phyloP scores from a whole-genome alignment of 2,329 filamentous ascomycete species.

The Fusarium mexicanum region DNA sequence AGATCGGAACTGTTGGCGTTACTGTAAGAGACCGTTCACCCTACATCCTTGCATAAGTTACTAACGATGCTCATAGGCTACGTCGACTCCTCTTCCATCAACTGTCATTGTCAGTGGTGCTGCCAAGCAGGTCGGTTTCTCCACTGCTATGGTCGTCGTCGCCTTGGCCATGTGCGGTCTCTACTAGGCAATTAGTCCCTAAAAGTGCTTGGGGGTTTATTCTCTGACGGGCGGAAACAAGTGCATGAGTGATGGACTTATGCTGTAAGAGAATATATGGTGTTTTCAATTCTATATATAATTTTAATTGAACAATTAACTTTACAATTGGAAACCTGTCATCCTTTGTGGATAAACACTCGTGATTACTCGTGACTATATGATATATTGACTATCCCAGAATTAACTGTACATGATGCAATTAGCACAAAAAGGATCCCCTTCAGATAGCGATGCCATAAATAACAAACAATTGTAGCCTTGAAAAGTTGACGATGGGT shows the following conservation, averaged over 20 bases:
- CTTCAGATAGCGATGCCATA: no score
- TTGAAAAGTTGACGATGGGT: no score
- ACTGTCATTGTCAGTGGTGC: constrained; percentile 9
- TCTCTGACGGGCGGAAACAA: fast-evolving
- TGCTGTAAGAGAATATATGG: not conserved
- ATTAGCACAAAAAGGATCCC: no score
- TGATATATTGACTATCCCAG: no score
- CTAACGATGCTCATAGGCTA: not conserved
- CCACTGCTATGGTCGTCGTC: not conserved
- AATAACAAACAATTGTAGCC: no score
- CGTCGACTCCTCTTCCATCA: constrained; percentile 11
- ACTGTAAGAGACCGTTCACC: constrained; percentile 1
- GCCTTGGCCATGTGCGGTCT: constrained; percentile 3
- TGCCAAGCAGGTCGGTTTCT: constrained; percentile 15
- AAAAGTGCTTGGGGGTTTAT: fast-evolving
- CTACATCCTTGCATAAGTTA: not conserved
- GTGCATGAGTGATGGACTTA: not conserved
- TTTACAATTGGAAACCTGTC: no score
- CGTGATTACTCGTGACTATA: no score
- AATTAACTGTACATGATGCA: no score
- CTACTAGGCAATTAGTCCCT: not conserved
- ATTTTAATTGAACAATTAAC: not conserved
- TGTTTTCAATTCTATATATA: not conserved
- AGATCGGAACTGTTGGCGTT: constrained; percentile 23
- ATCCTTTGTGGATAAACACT: no score